Base-by-base conservation (phyloP, 768 basidiomycete species). In the Favolaschia claudopus region DNA sequence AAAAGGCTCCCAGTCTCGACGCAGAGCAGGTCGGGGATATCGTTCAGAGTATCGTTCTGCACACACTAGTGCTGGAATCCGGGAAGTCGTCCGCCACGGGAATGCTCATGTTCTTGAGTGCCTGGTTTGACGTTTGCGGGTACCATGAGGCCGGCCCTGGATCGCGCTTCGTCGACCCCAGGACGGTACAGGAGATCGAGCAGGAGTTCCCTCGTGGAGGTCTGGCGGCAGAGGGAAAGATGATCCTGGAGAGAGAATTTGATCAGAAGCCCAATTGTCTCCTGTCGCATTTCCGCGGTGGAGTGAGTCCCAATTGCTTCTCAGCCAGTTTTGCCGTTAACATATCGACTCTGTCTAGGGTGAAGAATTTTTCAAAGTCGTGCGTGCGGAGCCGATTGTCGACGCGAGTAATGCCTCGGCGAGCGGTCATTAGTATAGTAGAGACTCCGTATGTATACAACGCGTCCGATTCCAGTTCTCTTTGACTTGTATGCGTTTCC, bases 41-140 rank as follows among this genome's bases (percentile, higher is more conserved):
- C 32, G 62, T 65, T 1, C 62, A 68, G 44, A 63, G 67, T 25
- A 66, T 68, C 29, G 52, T 68, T 53, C 56, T 66, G n/a, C 67
- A 68, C 46, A 57, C 55, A 17, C 50, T 45, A 22, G 17, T 46
- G 22, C 66, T 60, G 43, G 29, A 31, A 2, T 47, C 40, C 5
- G 65, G 67, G n/a, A 59, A 27, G 53, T 64, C 64, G 12, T 65
- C 64, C 20, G 52, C 67, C 15, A 40, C 59, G 5, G 54, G n/a
- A 9, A 58, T 55, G 39, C 54, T 68, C 32, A 53, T 64, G 44
- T 51, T 57, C 13, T 24, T 68, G 6, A 38, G 52, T 20, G 62
- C 64, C 8, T 48, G 49, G 19, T 61, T 66, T 36, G 67, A 68
- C 45, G 27, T 65, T 3, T 43, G 55, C 31, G 65, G 67, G 9